Evolutionary conservation across 768 basidiomycete genomes (phyloP), one percentile per base, ranked within the genome.

Genomic region (Auriscalpium microsporum): DNA sequence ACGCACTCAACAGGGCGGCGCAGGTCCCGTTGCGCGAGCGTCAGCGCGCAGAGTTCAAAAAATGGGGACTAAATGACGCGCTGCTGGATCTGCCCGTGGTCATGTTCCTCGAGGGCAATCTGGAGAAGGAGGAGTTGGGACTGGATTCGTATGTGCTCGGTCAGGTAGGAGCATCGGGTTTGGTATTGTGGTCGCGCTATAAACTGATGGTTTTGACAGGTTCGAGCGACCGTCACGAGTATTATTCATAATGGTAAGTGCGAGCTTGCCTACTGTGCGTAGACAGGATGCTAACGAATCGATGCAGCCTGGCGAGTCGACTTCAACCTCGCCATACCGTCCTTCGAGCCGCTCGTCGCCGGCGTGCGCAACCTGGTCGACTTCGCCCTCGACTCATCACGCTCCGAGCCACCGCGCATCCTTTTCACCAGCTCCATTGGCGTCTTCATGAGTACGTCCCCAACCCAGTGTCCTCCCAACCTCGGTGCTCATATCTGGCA

Each of bases 211-310:
- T 1, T 14, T 45, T 23, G 10, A 13, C 21, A 54, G 46, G 36
- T 54, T 14, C 19, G 19, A 44, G 11, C 13, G 4, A 8, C 17
- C n/a, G 38, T 52, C 40, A 54, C 53, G 8, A 54, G 53, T 34
- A 47, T 54, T 14, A 48, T 54, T 21, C 44, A 47, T 21, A 54
- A 54, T 19, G 53, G 53, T 54, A 35, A 28, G 28, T 28, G 28
- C 28, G 28, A 7, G 28, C 5, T 28, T 28, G 7, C 28, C 2
- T 4, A 28, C 28, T 5, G 28, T 28, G 28, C 28, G 28, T 28
- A 28, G 4, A 28, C 28, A 28, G 28, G 28, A 28, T 28, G 28
- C 28, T 28, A 4, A 28, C 28, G 28, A 5, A 28, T 28, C 4
- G 3, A 3, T 44, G 42, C 42, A 48, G 46, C 46, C 21, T 48